Evolutionary conservation across 495 filamentous ascomycete species (phyloP).

Genomic region (Elasticomyces elasticus): DNA sequence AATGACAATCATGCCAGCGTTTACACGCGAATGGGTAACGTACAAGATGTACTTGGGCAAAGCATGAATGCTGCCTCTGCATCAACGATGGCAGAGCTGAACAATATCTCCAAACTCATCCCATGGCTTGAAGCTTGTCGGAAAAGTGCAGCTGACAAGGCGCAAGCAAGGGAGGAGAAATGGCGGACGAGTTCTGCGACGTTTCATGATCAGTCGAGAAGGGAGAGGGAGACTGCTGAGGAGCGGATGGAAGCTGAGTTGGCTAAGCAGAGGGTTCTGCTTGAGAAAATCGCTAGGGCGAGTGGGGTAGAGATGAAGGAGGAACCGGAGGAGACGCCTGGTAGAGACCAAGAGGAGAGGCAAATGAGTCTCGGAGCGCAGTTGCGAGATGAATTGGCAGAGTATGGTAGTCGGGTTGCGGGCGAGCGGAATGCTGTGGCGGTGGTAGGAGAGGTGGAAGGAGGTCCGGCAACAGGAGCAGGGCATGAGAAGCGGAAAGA

Average conservation of each 20-base stretch:
- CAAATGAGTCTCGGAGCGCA: slow-evolving; percentile 13
- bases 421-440: not conserved
- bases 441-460: not conserved
- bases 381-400: slow-evolving; percentile 12
- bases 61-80: slow-evolving; percentile 11
- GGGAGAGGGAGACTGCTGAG: slow-evolving; percentile 27
- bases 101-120: slow-evolving; percentile 26
- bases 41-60: slow-evolving; percentile 15
- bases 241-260: slow-evolving; percentile 22
- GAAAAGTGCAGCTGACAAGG: slow-evolving; percentile 22
- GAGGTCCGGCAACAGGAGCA: too few relatives aligned
- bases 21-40: not conserved
- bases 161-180: slow-evolving; percentile 28
- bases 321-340: not conserved
- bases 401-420: slow-evolving; percentile 7
- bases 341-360: not conserved
- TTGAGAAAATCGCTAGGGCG: slow-evolving; percentile 1
- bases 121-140: slow-evolving; percentile 31
- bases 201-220: slow-evolving; percentile 27
- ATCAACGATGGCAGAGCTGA: slow-evolving; percentile 13
- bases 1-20: not conserved
- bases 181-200: slow-evolving; percentile 28
- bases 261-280: slow-evolving; percentile 15
- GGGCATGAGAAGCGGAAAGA: not conserved
- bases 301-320: slow-evolving; percentile 1